Percentiles rank a stretch among this genome's conserved stretches.
Evolutionary conservation across 805 yeast genomes (phyloP).

Genomic region (Sungouiella blattae): DNA sequence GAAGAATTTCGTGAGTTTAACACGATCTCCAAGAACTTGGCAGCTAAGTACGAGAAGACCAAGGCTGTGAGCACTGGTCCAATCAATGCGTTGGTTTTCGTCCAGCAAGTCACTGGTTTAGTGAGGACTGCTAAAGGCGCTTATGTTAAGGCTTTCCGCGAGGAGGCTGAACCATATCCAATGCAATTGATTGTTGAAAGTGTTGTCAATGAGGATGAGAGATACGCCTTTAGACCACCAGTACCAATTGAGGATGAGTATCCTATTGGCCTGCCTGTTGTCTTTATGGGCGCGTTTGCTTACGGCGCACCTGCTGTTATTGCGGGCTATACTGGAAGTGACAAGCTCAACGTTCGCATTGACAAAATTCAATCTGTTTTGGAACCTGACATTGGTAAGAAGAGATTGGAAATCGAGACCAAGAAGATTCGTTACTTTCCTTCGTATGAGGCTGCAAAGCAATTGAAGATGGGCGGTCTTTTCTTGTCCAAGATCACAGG

Average conservation of each 20-base stretch:
- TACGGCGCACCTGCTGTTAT: slow-evolving; percentile 79
- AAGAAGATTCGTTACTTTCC: slow-evolving; percentile 58
- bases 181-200: slow-evolving; percentile 74
- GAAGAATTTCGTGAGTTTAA: slow-evolving; percentile 48
- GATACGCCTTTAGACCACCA: slow-evolving; percentile 72
- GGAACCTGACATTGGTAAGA: slow-evolving; percentile 66
- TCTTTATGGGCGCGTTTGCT: slow-evolving; percentile 81
- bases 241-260: slow-evolving; percentile 77
- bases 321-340: slow-evolving; percentile 48
- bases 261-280: slow-evolving; percentile 67
- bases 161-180: slow-evolving; percentile 59
- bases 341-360: slow-evolving; percentile 49
- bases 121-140: slow-evolving; percentile 70
- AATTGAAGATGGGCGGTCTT: slow-evolving; percentile 54
- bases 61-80: slow-evolving; percentile 62
- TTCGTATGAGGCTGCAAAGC: slow-evolving; percentile 59
- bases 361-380: slow-evolving; percentile 33
- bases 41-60: slow-evolving; percentile 41
- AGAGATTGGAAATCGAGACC: slow-evolving; percentile 56
- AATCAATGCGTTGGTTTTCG: slow-evolving; percentile 60
- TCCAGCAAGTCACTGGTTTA: slow-evolving; percentile 75
- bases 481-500: slow-evolving; percentile 79
- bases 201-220: slow-evolving; percentile 67
- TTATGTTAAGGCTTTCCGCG: slow-evolving; percentile 64
- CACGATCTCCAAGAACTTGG: slow-evolving; percentile 37